A percentile compares a stretch with the other conserved stretches of the same genome.
Conservation (phyloP, 1,139 yeast genomes). For the Lodderomyces orthopsilosis region DNA sequence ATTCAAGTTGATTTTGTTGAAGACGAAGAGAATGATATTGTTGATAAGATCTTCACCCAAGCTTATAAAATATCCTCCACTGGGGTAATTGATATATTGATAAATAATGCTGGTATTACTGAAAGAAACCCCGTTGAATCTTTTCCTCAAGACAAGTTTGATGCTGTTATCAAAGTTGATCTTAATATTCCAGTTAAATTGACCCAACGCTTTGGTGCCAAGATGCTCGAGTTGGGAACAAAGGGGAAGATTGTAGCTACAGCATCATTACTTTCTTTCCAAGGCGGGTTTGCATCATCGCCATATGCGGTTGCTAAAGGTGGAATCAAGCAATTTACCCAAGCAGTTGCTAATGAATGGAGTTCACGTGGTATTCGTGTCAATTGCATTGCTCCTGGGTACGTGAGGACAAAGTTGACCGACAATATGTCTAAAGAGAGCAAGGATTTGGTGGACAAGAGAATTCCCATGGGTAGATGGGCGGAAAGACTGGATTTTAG, state of each 20-base stretch:
- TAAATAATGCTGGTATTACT: constrained; percentile 57
- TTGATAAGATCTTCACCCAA: constrained; percentile 32
- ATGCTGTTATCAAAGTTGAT: constrained; percentile 49
- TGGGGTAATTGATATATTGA: constrained; percentile 43
- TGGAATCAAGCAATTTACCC: constrained; percentile 47
- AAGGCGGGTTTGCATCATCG: constrained; percentile 55
- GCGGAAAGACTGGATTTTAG: constrained; percentile 53
- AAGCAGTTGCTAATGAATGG: constrained; percentile 55
- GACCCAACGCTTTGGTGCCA: constrained; percentile 44
- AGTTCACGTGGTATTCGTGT: constrained; percentile 47
- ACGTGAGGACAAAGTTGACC: constrained; percentile 52
- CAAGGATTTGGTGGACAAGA: constrained; percentile 30
- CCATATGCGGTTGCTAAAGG: constrained; percentile 56
- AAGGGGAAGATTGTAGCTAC: constrained; percentile 26
- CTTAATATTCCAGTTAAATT: constrained; percentile 45
- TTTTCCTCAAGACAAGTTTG: constrained; percentile 37
- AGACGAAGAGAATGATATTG: constrained; percentile 17
- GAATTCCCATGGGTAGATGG: constrained; percentile 54
- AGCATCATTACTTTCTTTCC: constrained; percentile 45
- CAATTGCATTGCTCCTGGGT: constrained; percentile 58
- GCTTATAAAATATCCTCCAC: constrained; percentile 32
- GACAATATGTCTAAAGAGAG: constrained; percentile 31
- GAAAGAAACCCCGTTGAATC: constrained; percentile 23
- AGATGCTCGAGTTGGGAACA: constrained; percentile 40
- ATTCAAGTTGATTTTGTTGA: constrained; percentile 20